A percentile compares a stretch with the other conserved stretches of the same genome.
phyloP scores from a whole-genome alignment of 352 stramenopile genomes.

The Aphanomyces euteiches region DNA sequence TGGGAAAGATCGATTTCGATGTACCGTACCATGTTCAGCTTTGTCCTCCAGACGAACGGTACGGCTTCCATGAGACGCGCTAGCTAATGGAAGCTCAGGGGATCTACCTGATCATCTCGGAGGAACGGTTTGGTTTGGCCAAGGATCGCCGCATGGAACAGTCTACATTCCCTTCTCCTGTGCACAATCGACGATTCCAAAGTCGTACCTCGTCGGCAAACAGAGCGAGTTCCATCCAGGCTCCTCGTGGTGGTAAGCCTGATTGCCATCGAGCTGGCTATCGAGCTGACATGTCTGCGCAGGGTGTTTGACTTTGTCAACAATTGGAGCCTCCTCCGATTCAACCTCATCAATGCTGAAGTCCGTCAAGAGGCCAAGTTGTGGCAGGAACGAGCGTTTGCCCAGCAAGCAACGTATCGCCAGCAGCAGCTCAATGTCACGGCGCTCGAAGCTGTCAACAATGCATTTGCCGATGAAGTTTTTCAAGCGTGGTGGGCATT shows the following conservation, averaged over 20 bases:
- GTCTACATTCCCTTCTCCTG: conserved; percentile 30
- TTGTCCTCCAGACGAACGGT: conserved; percentile 65
- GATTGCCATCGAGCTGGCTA: too few species aligned
- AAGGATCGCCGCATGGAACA: conserved; percentile 27
- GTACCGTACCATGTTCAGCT: conserved; percentile 83
- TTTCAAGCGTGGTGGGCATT: conserved; percentile 25
- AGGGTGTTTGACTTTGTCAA: conserved; percentile 36
- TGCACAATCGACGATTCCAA: conserved; percentile 14
- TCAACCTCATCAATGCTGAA: conserved; percentile 64
- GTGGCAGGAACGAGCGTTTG: conserved; percentile 41
- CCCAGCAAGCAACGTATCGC: neutral
- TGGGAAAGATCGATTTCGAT: conserved; percentile 90
- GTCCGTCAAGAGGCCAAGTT: conserved; percentile 39
- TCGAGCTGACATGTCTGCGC: too few species aligned
- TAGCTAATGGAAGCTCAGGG: neutral
- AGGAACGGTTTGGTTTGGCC: conserved; percentile 29
- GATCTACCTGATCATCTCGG: conserved; percentile 21
- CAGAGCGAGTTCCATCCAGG: conserved; percentile 31
- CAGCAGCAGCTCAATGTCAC: conserved; percentile 19
- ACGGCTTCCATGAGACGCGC: conserved; percentile 36
- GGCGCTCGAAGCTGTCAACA: conserved; percentile 41
- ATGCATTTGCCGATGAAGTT: conserved; percentile 47
- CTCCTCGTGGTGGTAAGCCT: conserved; percentile 32
- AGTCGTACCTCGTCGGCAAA: conserved; percentile 31
- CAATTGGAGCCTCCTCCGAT: conserved; percentile 64